A percentile compares a stretch with the other conserved stretches of the same genome.
These are phyloP conservation scores for Penicillium tannophilum DNA, from an alignment of 495 filamentous ascomycete genomes.

Conservation along the genomic window DNA sequence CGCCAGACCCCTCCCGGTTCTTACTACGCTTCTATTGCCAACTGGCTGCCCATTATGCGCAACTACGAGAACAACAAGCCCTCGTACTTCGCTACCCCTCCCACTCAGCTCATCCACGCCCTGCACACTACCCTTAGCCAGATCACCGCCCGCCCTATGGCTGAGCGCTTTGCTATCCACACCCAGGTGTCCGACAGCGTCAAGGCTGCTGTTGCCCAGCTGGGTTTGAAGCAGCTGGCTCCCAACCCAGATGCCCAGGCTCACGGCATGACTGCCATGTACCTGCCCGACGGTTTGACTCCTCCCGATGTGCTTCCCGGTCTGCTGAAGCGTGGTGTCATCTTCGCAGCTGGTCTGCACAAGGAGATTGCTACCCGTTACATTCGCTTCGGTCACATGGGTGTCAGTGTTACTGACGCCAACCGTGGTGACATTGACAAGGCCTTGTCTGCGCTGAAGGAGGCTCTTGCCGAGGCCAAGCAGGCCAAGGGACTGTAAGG, in stretches of 20 bases:
- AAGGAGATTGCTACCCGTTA: conserved; percentile 77
- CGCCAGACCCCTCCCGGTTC: conserved; percentile 77
- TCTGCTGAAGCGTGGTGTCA: conserved; percentile 83
- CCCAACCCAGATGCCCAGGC: conserved; percentile 85
- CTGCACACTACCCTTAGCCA: conserved; percentile 91
- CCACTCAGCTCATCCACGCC: conserved; percentile 91
- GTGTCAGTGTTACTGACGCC: conserved; percentile 72
- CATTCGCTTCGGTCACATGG: conserved; percentile 90
- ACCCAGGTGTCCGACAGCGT: conserved; percentile 73
- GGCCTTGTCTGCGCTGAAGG: conserved; percentile 76
- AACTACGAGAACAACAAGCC: conserved; percentile 97
- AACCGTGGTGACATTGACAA: conserved; percentile 72
- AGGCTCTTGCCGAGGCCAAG: conserved; percentile 69
- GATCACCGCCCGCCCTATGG: conserved; percentile 75
- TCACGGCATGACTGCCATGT: conserved; percentile 97
- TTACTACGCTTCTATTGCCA: conserved; percentile 94
- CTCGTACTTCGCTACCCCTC: conserved; percentile 96
- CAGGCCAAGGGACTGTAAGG: conserved; percentile 48
- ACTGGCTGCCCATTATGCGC: conserved; percentile 98
- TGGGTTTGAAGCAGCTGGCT: conserved; percentile 87
- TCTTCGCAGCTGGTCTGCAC: conserved; percentile 94
- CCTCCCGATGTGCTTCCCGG: conserved; percentile 82
- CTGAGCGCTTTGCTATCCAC: conserved; percentile 80
- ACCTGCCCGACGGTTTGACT: conserved; percentile 81
- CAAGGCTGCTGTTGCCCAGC: conserved; percentile 74